These are phyloP conservation scores for Clarireedia paspali DNA, from an alignment of 2,329 filamentous ascomycete genomes.

Conservation along the genomic window DNA sequence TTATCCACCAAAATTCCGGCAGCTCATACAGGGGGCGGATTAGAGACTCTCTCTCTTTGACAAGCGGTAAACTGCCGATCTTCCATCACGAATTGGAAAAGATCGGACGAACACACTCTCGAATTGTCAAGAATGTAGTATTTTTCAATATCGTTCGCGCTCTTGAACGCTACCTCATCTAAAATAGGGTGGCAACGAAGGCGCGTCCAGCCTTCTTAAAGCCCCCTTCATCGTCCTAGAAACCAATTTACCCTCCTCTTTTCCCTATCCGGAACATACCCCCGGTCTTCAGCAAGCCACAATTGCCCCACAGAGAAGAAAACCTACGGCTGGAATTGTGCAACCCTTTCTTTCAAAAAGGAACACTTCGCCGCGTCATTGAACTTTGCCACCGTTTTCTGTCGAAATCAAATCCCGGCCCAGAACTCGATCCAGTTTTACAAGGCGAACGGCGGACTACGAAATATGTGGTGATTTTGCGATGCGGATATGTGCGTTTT, in stretches of 20 bases:
- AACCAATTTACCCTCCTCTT: constrained; percentile 1
- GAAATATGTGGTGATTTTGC: background rate
- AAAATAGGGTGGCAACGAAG: no score
- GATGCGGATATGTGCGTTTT: background rate
- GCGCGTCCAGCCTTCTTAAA: no score
- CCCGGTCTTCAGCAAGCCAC: constrained; percentile 7
- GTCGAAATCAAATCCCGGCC: background rate
- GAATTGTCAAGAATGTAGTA: no score
- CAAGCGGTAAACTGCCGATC: no score
- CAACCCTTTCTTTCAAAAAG: background rate
- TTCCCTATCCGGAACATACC: constrained; percentile 4
- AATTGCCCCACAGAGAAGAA: background rate
- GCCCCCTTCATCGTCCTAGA: no score
- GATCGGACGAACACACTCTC: no score
- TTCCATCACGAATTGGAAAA: no score
- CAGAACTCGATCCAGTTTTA: background rate
- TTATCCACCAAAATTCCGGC: no score
- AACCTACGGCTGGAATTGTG: constrained; percentile 1
- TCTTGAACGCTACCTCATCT: no score
- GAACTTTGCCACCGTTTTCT: background rate
- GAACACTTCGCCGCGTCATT: background rate
- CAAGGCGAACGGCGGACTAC: background rate
- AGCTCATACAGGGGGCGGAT: no score
- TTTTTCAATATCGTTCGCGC: no score
- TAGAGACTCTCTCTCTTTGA: no score